These are phyloP conservation scores for Emiliania huxleyi DNA, from an alignment of 78 protist species.

Conservation along the genomic window DNA sequence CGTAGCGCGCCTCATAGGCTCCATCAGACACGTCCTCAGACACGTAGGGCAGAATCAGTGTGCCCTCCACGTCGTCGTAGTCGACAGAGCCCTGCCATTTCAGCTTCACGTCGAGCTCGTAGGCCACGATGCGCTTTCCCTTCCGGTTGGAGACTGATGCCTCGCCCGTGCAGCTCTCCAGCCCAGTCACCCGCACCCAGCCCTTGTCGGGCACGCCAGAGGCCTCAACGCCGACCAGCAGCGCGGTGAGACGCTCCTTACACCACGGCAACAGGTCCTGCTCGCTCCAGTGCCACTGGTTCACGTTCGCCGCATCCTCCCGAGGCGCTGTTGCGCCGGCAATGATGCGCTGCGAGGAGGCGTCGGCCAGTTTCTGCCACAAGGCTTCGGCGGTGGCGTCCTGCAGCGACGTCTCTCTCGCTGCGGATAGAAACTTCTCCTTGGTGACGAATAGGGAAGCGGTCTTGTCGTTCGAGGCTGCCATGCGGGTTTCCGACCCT, in stretches of 20 bases:
- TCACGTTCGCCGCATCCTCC: neutral
- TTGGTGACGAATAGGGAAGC: neutral
- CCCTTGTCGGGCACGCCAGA: neutral
- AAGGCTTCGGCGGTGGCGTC: neutral
- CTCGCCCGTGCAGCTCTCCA: neutral
- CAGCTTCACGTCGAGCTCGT: neutral
- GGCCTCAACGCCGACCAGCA: neutral
- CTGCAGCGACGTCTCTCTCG: neutral
- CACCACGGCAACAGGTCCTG: neutral
- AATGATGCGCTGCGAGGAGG: neutral
- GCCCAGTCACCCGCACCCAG: neutral
- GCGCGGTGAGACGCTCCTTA: neutral
- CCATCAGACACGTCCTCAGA: neutral
- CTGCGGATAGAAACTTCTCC: neutral
- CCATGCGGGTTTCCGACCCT: no score
- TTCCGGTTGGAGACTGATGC: neutral
- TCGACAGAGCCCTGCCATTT: neutral
- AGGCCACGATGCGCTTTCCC: neutral
- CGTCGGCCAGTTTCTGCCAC: neutral
- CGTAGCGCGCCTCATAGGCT: neutral
- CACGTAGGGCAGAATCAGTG: neutral
- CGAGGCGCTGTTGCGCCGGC: neutral
- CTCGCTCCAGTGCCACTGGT: constrained; percentile 6
- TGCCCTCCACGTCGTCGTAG: neutral
- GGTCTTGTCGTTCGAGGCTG: neutral